Evolutionary conservation across 2,329 filamentous ascomycete species (phyloP), one percentile per base, ranked within the genome.

Genomic region (Fusarium albidum): DNA sequence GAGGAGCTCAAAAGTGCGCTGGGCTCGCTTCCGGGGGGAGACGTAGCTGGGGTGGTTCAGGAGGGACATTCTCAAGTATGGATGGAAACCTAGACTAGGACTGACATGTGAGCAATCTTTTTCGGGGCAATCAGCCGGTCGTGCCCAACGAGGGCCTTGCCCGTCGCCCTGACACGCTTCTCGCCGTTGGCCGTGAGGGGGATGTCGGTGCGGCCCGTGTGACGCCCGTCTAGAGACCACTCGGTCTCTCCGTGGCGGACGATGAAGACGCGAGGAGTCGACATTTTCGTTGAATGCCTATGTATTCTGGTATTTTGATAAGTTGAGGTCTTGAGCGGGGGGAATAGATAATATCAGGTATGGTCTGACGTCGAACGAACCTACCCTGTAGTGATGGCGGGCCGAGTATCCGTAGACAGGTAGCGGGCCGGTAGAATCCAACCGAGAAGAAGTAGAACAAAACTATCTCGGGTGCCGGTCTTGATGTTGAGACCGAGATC

Each of bases 181-280:
- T 92, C 90, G 45, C 94, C 94, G 69, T 91, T 89, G 43, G 81
- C 76, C 1, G 93, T 97, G 31, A 97, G 80, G 1, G 92, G 88
- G 5, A 98, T 90, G 68, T 98, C 93, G n/a, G 90, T 90, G 25
- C 79, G 82, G 44, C 92, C 90, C 1, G 94, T 98, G 75, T 97
- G 91, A 45, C 86, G 83, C 49, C 92, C 93, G 64, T 89, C 89
- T 40, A 96, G 85, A 6, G 91, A 96, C 93, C 93, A 98, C 78
- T 96, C 92, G 5, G 93, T 98, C 78, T 97, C 92, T 75, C 93
- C 94, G 70, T 97, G 93, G 65, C 93, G 91, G 71, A 92, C 77
- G 64, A 95, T 85, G 78, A 94, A 94, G 70, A 91, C 87, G 46
- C 90, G 83, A 3, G 91, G 90, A 3, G 87, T 85, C 17, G 69